Base-by-base conservation (phyloP, 164 flowering plant genomes). In the Protea cynaroides region DNA sequence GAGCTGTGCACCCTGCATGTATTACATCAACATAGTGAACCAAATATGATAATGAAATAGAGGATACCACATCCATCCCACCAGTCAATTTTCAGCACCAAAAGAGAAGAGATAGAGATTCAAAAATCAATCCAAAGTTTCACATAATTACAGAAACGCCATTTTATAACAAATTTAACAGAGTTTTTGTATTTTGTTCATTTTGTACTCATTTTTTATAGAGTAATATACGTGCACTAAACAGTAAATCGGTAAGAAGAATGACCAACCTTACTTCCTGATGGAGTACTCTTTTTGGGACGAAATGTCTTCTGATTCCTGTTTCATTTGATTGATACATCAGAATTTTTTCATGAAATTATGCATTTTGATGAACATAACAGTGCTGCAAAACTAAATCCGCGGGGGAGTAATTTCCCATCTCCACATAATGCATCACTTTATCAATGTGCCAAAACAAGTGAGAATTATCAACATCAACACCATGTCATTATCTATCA, bases 301-400 rank as follows among this genome's bases (percentile, higher is more conserved):
- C 92, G 84, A 74, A 86, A 86, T 23, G 92, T 86, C 76, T 81
- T 86, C 77, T 86, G 92, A 63, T 84, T 86, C 72, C 92, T 86
- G 72, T 61, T 47, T 38, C 52, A 49, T 49, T 49, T 49, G 34
- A 29, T 29, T 29, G 34, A 64, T 1, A 14, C n/a, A 37, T 51
- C 19, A 53, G 12, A 54, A 21, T 21, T 19, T 6, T 56, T 9
- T 22, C 22, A 25, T 56, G 15, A 56, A 56, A 44, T 18, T 15
- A 49, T 49, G 52, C 22, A 13, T 43, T 47, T 0, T 49, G 50
- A 52, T 14, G 52, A 36, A 40, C 10, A 22, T 44, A 19, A 61
- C 23, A 25, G 12, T 10, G 25, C 25, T 55, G 25, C 25, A 43
- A 11, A 53, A 40, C 15, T 34, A 60, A 1, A 67, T 1, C 21